phyloP scores from a whole-genome alignment of 768 basidiomycete genomes.

The Leccinum rimulosum region DNA sequence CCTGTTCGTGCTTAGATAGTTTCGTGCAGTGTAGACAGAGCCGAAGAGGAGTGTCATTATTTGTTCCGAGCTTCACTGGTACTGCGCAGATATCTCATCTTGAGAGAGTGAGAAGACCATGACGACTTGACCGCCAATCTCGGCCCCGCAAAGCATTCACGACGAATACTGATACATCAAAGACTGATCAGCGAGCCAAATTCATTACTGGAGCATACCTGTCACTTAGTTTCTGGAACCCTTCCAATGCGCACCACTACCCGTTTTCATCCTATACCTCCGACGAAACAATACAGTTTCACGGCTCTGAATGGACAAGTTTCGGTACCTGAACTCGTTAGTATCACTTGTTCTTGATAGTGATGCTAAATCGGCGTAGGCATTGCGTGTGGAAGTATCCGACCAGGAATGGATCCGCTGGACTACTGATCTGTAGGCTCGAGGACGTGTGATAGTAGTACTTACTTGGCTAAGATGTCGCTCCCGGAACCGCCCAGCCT shows the following conservation, averaged over 20 bases:
- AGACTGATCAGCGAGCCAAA: neutral
- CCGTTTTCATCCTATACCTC: neutral
- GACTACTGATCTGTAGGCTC: neutral
- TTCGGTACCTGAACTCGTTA: neutral
- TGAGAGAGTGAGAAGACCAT: neutral
- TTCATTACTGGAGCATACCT: neutral
- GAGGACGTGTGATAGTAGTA: neutral
- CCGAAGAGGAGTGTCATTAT: neutral
- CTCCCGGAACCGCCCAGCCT: neutral
- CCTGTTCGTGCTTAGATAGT: neutral
- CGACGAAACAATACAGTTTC: neutral
- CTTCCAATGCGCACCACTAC: neutral
- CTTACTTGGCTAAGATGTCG: neutral
- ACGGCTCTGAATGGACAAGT: neutral
- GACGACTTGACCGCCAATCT: neutral
- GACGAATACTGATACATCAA: neutral
- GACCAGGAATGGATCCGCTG: neutral
- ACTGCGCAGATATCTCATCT: neutral
- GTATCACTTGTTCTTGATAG: neutral
- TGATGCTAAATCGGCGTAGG: neutral
- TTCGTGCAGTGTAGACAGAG: neutral
- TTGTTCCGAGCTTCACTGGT: neutral
- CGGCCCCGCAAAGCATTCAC: neutral
- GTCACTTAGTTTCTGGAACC: neutral
- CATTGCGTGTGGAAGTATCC: neutral